A percentile compares a stretch with the other conserved stretches of the same genome.
Conservation (phyloP, 352 stramenopile species). For the Globisporangium polare region DNA sequence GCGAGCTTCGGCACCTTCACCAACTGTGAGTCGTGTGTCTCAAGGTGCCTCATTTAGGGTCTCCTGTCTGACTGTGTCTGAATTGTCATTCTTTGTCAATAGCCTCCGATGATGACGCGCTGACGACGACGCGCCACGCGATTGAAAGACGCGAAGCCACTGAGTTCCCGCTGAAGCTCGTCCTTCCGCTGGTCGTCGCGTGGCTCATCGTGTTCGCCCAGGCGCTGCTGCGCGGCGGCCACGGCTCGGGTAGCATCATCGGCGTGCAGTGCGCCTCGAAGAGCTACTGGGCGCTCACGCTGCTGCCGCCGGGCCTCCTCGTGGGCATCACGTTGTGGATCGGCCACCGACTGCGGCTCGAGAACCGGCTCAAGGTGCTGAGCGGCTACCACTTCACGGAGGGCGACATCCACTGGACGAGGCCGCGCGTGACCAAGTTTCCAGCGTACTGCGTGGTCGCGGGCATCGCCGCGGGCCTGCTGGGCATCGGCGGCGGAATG, state of each 20-base stretch:
- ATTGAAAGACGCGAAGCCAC: slow-evolving; percentile 49
- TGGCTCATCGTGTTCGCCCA: slow-evolving; percentile 75
- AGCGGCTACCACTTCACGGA: slow-evolving; percentile 77
- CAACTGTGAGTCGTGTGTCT: not conserved
- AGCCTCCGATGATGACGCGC: slow-evolving; percentile 34
- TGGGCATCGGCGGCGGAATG: slow-evolving; percentile 96
- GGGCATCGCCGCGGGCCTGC: slow-evolving; percentile 92
- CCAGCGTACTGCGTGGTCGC: slow-evolving; percentile 91
- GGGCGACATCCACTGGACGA: slow-evolving; percentile 95
- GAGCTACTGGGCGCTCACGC: slow-evolving; percentile 92
- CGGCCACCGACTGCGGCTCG: slow-evolving; percentile 51
- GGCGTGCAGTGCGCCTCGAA: slow-evolving; percentile 92
- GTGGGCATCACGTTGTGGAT: slow-evolving; percentile 51
- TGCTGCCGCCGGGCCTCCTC: slow-evolving; percentile 78
- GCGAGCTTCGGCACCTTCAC: slow-evolving; percentile 43
- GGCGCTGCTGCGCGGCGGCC: slow-evolving; percentile 66
- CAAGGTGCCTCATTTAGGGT: not conserved
- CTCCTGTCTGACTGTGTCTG: too few species aligned
- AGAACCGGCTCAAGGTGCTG: slow-evolving; percentile 72
- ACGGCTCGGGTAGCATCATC: slow-evolving; percentile 69
- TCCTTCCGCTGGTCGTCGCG: slow-evolving; percentile 50
- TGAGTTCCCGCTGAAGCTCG: slow-evolving; percentile 51
- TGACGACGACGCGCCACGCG: slow-evolving; percentile 29
- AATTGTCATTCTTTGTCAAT: too few species aligned
- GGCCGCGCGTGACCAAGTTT: slow-evolving; percentile 86